phyloP scores from a whole-genome alignment of 108 stramenopile genomes.

The Ochromonas danica region DNA sequence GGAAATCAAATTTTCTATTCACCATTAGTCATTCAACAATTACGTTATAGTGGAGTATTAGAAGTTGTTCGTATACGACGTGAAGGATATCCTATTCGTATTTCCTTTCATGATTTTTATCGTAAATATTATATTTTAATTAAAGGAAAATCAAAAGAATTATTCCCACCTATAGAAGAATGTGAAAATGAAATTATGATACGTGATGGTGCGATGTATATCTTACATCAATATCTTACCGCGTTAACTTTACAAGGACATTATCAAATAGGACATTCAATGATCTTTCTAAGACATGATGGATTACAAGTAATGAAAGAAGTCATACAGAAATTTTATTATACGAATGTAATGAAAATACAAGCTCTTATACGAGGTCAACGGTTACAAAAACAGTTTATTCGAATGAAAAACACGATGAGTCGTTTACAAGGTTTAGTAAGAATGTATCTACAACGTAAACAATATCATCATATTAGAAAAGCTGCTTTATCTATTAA shows the following conservation, averaged over 20 bases:
- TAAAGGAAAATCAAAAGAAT: not conserved
- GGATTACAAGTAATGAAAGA: not conserved
- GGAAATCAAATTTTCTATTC: constrained; percentile 57
- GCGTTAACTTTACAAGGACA: not conserved
- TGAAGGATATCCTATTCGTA: constrained; percentile 47
- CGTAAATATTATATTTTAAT: not conserved
- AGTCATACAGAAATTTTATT: not conserved
- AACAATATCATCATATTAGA: no score
- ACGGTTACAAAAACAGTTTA: no score
- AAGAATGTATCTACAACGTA: no score
- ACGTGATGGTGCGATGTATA: no score
- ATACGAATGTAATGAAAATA: not conserved
- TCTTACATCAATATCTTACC: not conserved
- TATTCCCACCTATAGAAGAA: not conserved
- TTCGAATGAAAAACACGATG: no score
- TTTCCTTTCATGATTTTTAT: constrained; percentile 52
- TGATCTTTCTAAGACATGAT: constrained; percentile 69
- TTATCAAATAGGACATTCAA: constrained; percentile 76
- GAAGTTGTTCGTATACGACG: constrained; percentile 62
- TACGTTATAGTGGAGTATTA: constrained; percentile 57
- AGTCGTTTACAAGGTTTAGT: no score
- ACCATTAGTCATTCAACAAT: constrained; percentile 71
- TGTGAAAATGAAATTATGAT: no score
- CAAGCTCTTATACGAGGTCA: not conserved
- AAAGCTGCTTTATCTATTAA: no score